Percentiles rank a stretch among this genome's conserved stretches.
Conservation (phyloP, 768 basidiomycete species). For the Mycena belliarum region DNA sequence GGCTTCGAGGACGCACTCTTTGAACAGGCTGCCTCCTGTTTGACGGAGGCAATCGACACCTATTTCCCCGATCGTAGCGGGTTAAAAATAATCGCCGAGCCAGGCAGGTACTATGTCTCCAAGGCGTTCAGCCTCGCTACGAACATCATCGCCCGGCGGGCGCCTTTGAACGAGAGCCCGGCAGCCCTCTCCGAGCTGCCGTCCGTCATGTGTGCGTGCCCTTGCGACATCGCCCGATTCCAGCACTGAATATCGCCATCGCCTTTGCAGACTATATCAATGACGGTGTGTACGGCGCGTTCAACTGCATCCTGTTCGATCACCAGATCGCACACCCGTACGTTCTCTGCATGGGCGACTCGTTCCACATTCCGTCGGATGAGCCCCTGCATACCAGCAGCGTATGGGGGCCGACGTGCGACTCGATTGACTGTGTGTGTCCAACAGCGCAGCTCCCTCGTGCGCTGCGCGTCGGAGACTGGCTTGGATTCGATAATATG, state of each 20-base stretch:
- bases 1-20: constrained; percentile 92
- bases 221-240: constrained; percentile 29
- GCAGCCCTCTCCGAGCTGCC: constrained; percentile 38
- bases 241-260: constrained; percentile 12
- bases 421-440: constrained; percentile 93
- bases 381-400: constrained; percentile 50
- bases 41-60: constrained; percentile 68
- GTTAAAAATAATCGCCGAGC: constrained; percentile 90
- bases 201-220: constrained; percentile 84
- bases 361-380: constrained; percentile 53
- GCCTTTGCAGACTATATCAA: constrained; percentile 90
- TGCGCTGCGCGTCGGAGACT: constrained; percentile 86
- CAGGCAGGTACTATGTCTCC: constrained; percentile 92
- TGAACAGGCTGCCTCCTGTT: constrained; percentile 71
- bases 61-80: constrained; percentile 77
- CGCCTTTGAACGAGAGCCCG: constrained; percentile 43
- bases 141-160: constrained; percentile 89
- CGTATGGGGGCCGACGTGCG: constrained; percentile 99
- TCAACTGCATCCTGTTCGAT: constrained; percentile 97
- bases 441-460: constrained; percentile 61
- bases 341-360: constrained; percentile 69
- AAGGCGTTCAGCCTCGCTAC: constrained; percentile 90
- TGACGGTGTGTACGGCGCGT: constrained; percentile 96
- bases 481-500: constrained; percentile 98
- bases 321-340: constrained; percentile 90